A percentile compares a stretch with the other conserved stretches of the same genome.
These are phyloP conservation scores for Saccharomyces hybrid DNA, from an alignment of 1,139 yeast species.

Conservation along the genomic window DNA sequence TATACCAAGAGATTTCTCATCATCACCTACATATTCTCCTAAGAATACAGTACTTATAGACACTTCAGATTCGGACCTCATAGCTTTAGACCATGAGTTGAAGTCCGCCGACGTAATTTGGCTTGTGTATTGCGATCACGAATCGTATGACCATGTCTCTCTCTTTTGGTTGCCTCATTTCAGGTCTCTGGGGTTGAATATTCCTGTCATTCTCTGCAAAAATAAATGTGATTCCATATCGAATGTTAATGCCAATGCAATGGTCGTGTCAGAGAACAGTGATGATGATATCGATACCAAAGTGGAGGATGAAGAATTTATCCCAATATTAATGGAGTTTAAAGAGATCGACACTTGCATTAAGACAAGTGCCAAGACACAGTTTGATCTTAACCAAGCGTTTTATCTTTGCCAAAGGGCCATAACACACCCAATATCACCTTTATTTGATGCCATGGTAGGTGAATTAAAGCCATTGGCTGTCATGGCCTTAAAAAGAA, in stretches of 20 bases:
- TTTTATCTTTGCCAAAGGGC: constrained; percentile 90
- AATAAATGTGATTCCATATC: constrained; percentile 55
- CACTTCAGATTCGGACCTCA: constrained; percentile 62
- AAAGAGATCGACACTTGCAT: constrained; percentile 92
- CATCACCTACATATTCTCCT: constrained; percentile 49
- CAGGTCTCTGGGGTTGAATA: constrained; percentile 83
- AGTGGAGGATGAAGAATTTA: constrained; percentile 59
- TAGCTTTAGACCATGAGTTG: constrained; percentile 59
- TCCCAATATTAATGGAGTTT: constrained; percentile 79
- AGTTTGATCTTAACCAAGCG: constrained; percentile 77
- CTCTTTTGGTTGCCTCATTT: constrained; percentile 92
- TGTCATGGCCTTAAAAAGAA: constrained; percentile 63
- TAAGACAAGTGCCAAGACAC: constrained; percentile 74
- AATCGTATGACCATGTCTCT: constrained; percentile 84
- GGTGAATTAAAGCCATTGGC: constrained; percentile 76
- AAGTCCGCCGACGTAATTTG: constrained; percentile 86
- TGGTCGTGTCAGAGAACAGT: constrained; percentile 21
- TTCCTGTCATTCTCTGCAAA: constrained; percentile 86
- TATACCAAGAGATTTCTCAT: constrained; percentile 59
- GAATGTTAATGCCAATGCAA: constrained; percentile 23
- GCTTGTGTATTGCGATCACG: constrained; percentile 88
- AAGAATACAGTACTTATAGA: constrained; percentile 68
- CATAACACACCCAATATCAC: constrained; percentile 88
- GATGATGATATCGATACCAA: constrained; percentile 22
- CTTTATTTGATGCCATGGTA: constrained; percentile 82